Evolutionary conservation across 1,139 yeast genomes (phyloP).

Genomic region (Taiozyma onychis): DNA sequence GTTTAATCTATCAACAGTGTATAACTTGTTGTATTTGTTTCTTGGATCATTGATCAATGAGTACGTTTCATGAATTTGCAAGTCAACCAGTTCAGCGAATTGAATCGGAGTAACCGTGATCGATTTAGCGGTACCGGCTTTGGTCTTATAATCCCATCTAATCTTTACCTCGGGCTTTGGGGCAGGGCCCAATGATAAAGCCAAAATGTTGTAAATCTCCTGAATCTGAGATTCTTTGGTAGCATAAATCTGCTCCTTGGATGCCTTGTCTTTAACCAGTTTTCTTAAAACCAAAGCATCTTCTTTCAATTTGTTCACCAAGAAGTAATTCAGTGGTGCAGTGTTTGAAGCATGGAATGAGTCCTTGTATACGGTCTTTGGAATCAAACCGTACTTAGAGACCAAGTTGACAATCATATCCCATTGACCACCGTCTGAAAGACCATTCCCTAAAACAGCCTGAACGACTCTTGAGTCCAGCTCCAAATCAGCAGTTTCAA

Average conservation of each 20-base stretch:
- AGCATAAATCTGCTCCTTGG: constrained; percentile 26
- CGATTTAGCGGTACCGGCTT: constrained; percentile 50
- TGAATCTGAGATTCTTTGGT: constrained; percentile 49
- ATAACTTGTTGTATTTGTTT: constrained; percentile 52
- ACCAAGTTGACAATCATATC: constrained; percentile 71
- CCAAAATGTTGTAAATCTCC: constrained; percentile 54
- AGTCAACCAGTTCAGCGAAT: constrained; percentile 48
- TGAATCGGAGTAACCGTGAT: constrained; percentile 54
- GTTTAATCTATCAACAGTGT: constrained; percentile 67
- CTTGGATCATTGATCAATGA: constrained; percentile 78
- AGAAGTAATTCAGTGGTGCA: constrained; percentile 48
- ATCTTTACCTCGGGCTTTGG: constrained; percentile 54
- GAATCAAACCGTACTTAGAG: constrained; percentile 71
- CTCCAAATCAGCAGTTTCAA: constrained; percentile 56
- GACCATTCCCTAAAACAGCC: constrained; percentile 54
- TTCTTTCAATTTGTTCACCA: constrained; percentile 66
- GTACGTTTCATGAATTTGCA: constrained; percentile 47
- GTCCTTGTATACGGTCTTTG: constrained; percentile 66
- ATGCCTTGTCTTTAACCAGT: constrained; percentile 24
- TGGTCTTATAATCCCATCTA: constrained; percentile 69
- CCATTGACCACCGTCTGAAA: constrained; percentile 81
- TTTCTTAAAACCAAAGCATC: constrained; percentile 61
- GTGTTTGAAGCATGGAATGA: constrained; percentile 53
- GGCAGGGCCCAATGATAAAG: constrained; percentile 73
- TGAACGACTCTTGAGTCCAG: constrained; percentile 64